phyloP scores from a whole-genome alignment of 148 eudicot species.

The Vaccinium darrowii region DNA sequence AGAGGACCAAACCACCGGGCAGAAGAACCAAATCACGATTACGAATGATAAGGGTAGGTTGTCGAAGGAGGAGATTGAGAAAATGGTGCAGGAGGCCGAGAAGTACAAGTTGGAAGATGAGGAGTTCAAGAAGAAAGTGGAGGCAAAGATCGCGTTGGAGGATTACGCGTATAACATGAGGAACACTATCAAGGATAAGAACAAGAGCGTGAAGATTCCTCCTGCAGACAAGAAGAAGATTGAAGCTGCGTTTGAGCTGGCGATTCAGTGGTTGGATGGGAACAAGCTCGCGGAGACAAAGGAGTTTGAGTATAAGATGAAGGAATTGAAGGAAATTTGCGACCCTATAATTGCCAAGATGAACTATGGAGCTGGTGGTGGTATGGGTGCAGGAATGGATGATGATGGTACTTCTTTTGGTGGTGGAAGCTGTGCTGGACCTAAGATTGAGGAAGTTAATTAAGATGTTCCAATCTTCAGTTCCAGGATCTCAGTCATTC shows the following conservation, averaged over 20 bases:
- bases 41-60: conserved; percentile 17
- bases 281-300: background rate
- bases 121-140: conserved; percentile 24
- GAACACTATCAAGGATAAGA: conserved; percentile 17
- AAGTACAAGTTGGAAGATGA: conserved; percentile 21
- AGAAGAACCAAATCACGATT: conserved; percentile 19
- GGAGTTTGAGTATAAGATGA: conserved; percentile 22
- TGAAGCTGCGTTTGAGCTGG: conserved; percentile 5
- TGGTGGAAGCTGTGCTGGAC: conserved; percentile 5
- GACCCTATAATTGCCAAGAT: conserved; percentile 17
- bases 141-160: conserved; percentile 11
- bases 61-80: conserved; percentile 22
- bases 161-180: conserved; percentile 8
- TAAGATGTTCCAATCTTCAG: background rate
- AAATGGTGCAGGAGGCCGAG: conserved; percentile 22
- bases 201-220: background rate
- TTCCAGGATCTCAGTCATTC: too few relatives aligned
- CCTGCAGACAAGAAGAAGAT: conserved; percentile 18
- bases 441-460: too few relatives aligned
- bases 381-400: conserved; percentile 20
- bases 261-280: conserved; percentile 13
- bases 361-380: conserved; percentile 15
- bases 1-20: conserved; percentile 17
- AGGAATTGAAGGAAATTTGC: conserved; percentile 15
- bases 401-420: conserved; percentile 13